Base-by-base conservation (phyloP, 345 rosid genomes). In the Triadica sebifera region DNA sequence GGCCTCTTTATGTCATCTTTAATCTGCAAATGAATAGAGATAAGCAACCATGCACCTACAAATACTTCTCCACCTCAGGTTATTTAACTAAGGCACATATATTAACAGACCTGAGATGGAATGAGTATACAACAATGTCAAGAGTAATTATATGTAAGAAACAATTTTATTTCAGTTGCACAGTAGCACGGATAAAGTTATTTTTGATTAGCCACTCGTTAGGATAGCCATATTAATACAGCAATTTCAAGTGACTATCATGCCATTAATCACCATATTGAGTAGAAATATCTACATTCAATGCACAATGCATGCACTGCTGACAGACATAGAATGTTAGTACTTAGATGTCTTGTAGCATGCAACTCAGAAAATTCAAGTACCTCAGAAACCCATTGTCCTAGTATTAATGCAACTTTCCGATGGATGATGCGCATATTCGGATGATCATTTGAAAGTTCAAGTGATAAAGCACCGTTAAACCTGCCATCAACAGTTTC, bases 351-450 rank as follows among this genome's bases (percentile, higher is more conserved):
- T 68, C 34, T 19, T 55, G 43, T 39, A 67, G 15, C 37, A 61
- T 39, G 37, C 39, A 58, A 52, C 72, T 69, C 56, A 75, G 43
- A 49, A 81, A 67, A 52, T 50, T 16, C 17, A 41, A 45, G 69
- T 87, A 95, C 99, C 98, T 95, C 99, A 57, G 98, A 95, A 79
- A 95, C 98, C 98, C 98, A 95, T 62, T 95, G 99, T 70, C 99
- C 99, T 81, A 95, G 85, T 80, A 95, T 90, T 55, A 93, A 78
- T 53, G 97, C 98, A 78, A 95, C 96, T 83, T 95, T 95, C 59
- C 98, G 86, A 78, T 93, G 98, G 78, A 93, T 95, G 80, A 95
- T 87, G 68, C 86, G 90, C 90, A 92, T 90, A 83, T 90, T 91
- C 65, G 95, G 96, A 83, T 91, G 97, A 84, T 88, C 86, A 82